phyloP scores from a whole-genome alignment of 2,329 filamentous ascomycete species.

The Curvularia hawaiiensis region DNA sequence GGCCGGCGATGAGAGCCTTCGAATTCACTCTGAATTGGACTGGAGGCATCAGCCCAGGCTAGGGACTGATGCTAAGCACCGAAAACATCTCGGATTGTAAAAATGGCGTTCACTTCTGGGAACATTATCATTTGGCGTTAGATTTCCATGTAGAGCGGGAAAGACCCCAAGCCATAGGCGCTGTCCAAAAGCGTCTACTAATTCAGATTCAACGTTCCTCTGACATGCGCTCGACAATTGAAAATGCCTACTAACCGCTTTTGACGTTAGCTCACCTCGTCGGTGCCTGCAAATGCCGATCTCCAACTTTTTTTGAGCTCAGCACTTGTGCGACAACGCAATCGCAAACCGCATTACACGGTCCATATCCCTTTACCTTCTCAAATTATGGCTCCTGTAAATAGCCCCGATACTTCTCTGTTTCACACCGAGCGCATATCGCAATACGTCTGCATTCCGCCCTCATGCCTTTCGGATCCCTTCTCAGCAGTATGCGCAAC shows the following conservation, averaged over 20 bases:
- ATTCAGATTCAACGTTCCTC: not conserved
- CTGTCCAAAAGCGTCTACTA: not conserved
- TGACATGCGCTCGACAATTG: not conserved
- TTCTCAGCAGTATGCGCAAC: slow-evolving; percentile 74
- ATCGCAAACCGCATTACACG: slow-evolving; percentile 24
- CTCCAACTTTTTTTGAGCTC: slow-evolving; percentile 37
- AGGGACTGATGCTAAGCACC: not conserved
- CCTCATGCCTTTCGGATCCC: slow-evolving; percentile 71
- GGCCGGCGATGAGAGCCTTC: slow-evolving; percentile 2
- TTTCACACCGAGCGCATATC: slow-evolving; percentile 82
- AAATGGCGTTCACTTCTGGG: not conserved
- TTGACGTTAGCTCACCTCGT: slow-evolving; percentile 15
- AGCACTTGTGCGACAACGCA: slow-evolving; percentile 12
- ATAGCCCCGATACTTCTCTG: slow-evolving; percentile 44
- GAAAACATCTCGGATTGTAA: not conserved
- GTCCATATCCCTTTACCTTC: not conserved
- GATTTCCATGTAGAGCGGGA: not conserved
- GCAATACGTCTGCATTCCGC: slow-evolving; percentile 77
- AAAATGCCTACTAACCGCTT: slow-evolving; percentile 7
- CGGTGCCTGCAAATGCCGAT: slow-evolving; percentile 26
- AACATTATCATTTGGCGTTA: not conserved
- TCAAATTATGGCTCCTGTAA: slow-evolving; percentile 36
- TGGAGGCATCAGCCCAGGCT: not conserved
- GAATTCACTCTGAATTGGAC: not conserved
- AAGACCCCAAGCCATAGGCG: not conserved